These are phyloP conservation scores for Purpureocillium lavendulum DNA, from an alignment of 2,329 filamentous ascomycete genomes.

Conservation along the genomic window DNA sequence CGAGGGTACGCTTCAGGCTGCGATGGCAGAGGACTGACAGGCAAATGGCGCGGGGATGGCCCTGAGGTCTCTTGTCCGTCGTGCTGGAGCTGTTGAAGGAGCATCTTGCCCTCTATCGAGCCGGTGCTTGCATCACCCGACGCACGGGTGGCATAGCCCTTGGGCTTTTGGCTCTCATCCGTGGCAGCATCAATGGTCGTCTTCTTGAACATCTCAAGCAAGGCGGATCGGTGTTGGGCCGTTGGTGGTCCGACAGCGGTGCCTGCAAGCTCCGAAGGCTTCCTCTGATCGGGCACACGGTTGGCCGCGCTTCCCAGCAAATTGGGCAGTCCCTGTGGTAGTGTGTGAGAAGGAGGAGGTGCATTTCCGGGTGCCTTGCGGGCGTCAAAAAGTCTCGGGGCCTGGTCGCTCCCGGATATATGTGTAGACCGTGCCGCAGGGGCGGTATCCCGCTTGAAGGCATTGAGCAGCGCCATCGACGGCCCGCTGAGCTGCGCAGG, in stretches of 20 bases:
- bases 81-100: slow-evolving; percentile 2
- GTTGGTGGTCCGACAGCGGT: slow-evolving; percentile 13
- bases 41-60: slow-evolving; percentile 13
- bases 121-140: neutral
- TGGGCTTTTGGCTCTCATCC: no score
- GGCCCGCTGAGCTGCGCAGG: slow-evolving; percentile 28
- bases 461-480: slow-evolving; percentile 34
- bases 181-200: no score
- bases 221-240: slow-evolving; percentile 34
- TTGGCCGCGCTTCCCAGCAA: neutral
- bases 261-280: slow-evolving; percentile 18
- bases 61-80: neutral
- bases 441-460: slow-evolving; percentile 27
- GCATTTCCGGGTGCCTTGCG: neutral
- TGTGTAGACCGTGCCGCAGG: neutral
- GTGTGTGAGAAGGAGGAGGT: neutral
- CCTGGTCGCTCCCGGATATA: no score
- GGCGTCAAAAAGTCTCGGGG: no score
- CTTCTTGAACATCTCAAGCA: slow-evolving; percentile 47
- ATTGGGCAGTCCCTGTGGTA: slow-evolving; percentile 1
- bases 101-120: neutral
- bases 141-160: no score
- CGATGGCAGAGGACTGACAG: slow-evolving; percentile 8
- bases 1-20: slow-evolving; percentile 9
- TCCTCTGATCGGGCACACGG: slow-evolving; percentile 5